phyloP scores from a whole-genome alignment of 805 yeast genomes.

The Starmerella khaoyaiensis region DNA sequence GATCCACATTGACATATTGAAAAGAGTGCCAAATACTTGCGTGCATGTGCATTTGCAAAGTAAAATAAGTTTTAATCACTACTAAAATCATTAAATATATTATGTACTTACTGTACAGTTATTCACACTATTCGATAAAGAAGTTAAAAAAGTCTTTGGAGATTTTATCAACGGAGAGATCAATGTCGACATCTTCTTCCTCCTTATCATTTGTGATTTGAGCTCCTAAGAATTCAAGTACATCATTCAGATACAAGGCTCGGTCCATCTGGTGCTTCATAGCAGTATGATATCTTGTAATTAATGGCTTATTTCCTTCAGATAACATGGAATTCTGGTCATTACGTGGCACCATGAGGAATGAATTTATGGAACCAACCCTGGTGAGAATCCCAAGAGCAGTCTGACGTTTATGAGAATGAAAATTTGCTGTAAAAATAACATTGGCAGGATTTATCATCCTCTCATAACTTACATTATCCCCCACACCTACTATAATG shows the following conservation, averaged over 20 bases:
- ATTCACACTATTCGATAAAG: not conserved
- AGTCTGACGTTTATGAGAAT: not conserved
- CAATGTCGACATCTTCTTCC: not conserved
- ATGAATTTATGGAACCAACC: not conserved
- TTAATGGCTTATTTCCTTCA: too few relatives aligned
- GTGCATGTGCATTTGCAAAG: too few relatives aligned
- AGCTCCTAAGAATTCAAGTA: not conserved
- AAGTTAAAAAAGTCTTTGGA: conserved; percentile 1
- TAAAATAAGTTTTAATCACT: too few relatives aligned
- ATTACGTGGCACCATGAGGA: not conserved
- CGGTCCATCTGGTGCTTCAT: not conserved
- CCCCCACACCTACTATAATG: conserved; percentile 1
- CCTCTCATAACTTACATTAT: not conserved
- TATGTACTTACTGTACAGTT: too few relatives aligned
- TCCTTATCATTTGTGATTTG: not conserved
- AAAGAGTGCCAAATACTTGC: too few relatives aligned
- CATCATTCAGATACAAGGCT: not conserved
- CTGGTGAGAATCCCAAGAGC: not conserved
- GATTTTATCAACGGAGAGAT: not conserved
- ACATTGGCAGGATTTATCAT: conserved; percentile 3
- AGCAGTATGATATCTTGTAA: too few relatives aligned
- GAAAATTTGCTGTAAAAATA: not conserved
- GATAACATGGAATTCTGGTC: too few relatives aligned
- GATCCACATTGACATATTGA: too few relatives aligned
- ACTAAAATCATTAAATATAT: too few relatives aligned